Conservation (phyloP, 805 yeast genomes). For the Ogataea populi-albae region DNA sequence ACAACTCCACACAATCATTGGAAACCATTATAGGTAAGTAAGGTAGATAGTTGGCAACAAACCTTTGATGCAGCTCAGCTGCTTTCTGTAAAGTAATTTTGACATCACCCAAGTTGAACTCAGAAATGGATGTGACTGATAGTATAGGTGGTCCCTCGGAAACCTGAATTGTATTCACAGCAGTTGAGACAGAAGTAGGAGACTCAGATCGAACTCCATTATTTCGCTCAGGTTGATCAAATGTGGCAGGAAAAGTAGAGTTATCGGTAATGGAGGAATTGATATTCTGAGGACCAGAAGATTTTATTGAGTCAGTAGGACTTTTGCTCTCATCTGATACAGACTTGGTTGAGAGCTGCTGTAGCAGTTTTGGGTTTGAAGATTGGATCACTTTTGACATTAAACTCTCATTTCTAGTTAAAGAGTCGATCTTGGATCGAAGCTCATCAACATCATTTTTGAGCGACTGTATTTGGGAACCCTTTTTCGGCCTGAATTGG, state of each 20-base stretch:
- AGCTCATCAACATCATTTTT: conserved; percentile 83
- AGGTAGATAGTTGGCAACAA: conserved; percentile 66
- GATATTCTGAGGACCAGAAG: not conserved
- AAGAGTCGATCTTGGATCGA: conserved; percentile 65
- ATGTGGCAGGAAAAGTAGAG: not conserved
- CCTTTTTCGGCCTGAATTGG: conserved; percentile 85
- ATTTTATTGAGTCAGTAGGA: not conserved
- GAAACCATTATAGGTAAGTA: conserved; percentile 77
- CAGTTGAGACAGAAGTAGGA: conserved; percentile 18
- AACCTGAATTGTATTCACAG: conserved; percentile 16
- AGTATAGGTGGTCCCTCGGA: conserved; percentile 16
- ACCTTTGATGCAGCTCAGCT: conserved; percentile 64
- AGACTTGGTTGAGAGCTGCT: conserved; percentile 1
- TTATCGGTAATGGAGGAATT: not conserved
- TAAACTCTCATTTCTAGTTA: conserved; percentile 62
- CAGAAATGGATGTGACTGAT: conserved; percentile 41
- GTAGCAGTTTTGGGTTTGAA: conserved; percentile 11
- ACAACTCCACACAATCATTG: conserved; percentile 67
- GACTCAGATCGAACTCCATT: too few species aligned
- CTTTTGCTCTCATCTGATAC: not conserved
- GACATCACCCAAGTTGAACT: conserved; percentile 76
- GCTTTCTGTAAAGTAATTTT: conserved; percentile 65
- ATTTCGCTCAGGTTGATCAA: not conserved
- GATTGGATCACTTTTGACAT: conserved; percentile 61
- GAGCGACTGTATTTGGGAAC: conserved; percentile 81